Conservation (phyloP, 371 early-diverging fungal species). For the Apophysomyces variabilis region DNA sequence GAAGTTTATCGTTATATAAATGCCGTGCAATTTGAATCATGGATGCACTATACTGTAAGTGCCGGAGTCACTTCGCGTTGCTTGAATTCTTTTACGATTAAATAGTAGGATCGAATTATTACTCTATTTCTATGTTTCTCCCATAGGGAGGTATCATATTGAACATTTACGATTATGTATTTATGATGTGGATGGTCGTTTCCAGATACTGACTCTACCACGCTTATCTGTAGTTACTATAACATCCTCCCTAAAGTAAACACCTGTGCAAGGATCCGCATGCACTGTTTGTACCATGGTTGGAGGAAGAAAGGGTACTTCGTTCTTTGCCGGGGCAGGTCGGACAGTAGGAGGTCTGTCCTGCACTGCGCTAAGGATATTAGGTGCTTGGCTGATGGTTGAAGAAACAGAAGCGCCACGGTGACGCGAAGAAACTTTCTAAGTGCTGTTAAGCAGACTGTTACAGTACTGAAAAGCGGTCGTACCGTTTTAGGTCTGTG, state of each 20-base stretch:
- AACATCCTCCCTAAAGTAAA: conserved; percentile 83
- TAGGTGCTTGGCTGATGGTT: conserved; percentile 28
- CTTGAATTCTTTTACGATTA: too few species aligned
- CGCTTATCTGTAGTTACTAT: conserved; percentile 84
- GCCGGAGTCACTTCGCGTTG: too few species aligned
- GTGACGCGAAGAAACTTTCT: conserved; percentile 34
- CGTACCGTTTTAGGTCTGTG: conserved; percentile 75
- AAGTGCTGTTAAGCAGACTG: background rate
- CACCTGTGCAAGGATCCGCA: conserved; percentile 70
- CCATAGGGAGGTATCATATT: too few species aligned
- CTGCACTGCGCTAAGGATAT: conserved; percentile 26
- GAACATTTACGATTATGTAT: background rate
- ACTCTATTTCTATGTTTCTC: too few species aligned
- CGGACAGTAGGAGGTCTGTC: conserved; percentile 50
- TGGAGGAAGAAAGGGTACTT: conserved; percentile 85
- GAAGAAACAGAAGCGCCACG: conserved; percentile 51
- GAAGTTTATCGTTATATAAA: too few species aligned
- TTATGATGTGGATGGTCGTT: conserved; percentile 57
- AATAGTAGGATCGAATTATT: too few species aligned
- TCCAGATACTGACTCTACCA: conserved; percentile 84
- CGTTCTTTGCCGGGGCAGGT: conserved; percentile 64
- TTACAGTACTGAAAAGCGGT: background rate
- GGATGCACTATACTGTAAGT: too few species aligned
- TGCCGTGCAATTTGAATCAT: too few species aligned
- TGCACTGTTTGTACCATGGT: conserved; percentile 77